Conservation (phyloP, 768 basidiomycete species). For the Phylloporus arenicola region DNA sequence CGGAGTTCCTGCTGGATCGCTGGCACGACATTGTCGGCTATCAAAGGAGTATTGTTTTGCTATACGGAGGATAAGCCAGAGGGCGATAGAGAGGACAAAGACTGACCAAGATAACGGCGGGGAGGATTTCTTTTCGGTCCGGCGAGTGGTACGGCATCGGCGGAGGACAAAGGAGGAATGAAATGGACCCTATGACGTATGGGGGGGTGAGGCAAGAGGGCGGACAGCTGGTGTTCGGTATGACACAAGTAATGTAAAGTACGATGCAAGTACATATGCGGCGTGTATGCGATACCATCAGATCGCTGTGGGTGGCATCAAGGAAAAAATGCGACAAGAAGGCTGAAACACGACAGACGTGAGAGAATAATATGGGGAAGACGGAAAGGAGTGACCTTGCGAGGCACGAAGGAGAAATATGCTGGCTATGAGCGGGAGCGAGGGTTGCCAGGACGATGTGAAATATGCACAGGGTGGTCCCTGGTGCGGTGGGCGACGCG, state of each 20-base stretch:
- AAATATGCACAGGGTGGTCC: not conserved
- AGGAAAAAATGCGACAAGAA: conserved; percentile 7
- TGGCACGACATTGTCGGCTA: conserved; percentile 50
- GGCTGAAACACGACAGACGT: conserved; percentile 9
- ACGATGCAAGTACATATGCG: conserved; percentile 26
- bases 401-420: conserved; percentile 3
- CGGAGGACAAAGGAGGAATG: conserved; percentile 3
- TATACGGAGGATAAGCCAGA: conserved; percentile 2
- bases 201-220: conserved; percentile 8
- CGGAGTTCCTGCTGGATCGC: conserved; percentile 27
- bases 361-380: conserved; percentile 9
- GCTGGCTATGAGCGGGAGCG: conserved; percentile 12
- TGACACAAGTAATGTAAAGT: conserved; percentile 23
- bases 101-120: conserved; percentile 36
- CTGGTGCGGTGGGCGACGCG: conserved; percentile 10
- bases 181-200: conserved; percentile 20
- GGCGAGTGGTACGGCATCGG: conserved; percentile 14
- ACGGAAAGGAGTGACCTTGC: not conserved
- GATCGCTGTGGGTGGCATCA: conserved; percentile 5
- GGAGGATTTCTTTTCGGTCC: conserved; percentile 30
- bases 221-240: conserved; percentile 6
- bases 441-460: conserved; percentile 16
- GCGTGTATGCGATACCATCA: conserved; percentile 15
- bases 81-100: not conserved
- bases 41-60: conserved; percentile 51